A percentile compares a stretch with the other conserved stretches of the same genome.
Conservation (phyloP, 176 grass and related monocot genomes). For the Dendrocalamus sinicus region DNA sequence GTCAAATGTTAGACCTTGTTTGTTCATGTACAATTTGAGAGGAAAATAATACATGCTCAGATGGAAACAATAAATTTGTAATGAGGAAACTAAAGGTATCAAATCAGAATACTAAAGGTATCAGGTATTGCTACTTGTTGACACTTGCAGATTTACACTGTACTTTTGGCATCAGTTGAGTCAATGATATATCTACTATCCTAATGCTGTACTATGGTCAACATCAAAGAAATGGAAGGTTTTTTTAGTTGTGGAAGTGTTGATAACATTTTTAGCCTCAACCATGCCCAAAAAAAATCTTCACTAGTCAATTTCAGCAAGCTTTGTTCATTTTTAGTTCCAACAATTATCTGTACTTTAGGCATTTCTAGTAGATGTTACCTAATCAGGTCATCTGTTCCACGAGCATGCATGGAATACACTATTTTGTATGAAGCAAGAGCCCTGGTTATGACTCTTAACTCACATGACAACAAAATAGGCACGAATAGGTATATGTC, state of each 20-base stretch:
- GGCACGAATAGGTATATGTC: not conserved
- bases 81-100: no score
- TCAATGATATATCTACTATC: not conserved
- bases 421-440: not conserved
- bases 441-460: not conserved
- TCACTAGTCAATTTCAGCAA: not conserved
- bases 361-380: not conserved
- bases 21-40: no score
- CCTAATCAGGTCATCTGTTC: not conserved
- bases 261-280: not conserved
- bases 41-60: no score
- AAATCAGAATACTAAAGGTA: no score
- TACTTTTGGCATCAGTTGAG: conserved; percentile 2
- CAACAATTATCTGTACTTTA: not conserved
- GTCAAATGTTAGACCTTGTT: no score
- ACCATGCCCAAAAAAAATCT: not conserved
- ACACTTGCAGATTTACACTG: not conserved
- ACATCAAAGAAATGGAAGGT: not conserved
- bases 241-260: not conserved
- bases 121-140: conserved; percentile 61
- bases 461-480: not conserved
- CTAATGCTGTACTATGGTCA: not conserved
- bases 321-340: conserved; percentile 32
- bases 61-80: no score
- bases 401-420: not conserved